Evolutionary conservation across 2,329 filamentous ascomycete genomes (phyloP).

Genomic region (Aspergillus versicolor): DNA sequence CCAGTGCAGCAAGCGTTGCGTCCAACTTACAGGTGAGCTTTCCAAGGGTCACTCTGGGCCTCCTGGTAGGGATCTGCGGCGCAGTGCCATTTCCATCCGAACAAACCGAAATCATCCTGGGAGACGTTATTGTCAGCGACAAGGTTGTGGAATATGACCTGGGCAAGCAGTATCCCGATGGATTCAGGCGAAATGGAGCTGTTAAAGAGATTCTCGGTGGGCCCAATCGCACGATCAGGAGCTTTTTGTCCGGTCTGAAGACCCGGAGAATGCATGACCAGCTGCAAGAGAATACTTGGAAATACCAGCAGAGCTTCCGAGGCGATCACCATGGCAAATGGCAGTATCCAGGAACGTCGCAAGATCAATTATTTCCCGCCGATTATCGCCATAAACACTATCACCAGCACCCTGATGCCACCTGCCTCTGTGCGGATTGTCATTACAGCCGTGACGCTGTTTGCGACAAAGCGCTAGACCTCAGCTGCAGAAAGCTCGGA

Average conservation of each 20-base stretch:
- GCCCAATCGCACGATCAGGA: not conserved
- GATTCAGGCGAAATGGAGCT: not conserved
- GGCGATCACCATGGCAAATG: not conserved
- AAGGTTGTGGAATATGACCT: not conserved
- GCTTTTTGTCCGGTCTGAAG: not conserved
- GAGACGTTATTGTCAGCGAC: constrained; percentile 6
- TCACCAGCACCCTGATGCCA: not conserved
- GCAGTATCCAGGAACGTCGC: not conserved
- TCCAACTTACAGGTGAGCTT: not conserved
- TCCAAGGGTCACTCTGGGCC: not conserved
- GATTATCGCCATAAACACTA: constrained; percentile 1
- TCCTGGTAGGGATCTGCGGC: constrained; percentile 5
- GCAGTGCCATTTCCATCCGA: not conserved
- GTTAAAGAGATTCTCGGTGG: not conserved
- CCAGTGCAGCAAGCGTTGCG: not conserved
- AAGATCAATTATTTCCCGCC: not conserved
- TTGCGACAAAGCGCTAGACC: constrained; percentile 4
- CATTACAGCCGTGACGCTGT: not conserved
- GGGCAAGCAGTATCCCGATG: not conserved
- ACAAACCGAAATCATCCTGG: not conserved
- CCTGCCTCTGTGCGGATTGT: not conserved
- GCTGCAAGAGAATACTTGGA: not conserved
- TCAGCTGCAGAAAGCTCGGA: not conserved
- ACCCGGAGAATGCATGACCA: not conserved
- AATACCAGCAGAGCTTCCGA: not conserved